These are phyloP conservation scores for Dendrostoma leiphaemia DNA, from an alignment of 2,329 filamentous ascomycete genomes.

Conservation along the genomic window DNA sequence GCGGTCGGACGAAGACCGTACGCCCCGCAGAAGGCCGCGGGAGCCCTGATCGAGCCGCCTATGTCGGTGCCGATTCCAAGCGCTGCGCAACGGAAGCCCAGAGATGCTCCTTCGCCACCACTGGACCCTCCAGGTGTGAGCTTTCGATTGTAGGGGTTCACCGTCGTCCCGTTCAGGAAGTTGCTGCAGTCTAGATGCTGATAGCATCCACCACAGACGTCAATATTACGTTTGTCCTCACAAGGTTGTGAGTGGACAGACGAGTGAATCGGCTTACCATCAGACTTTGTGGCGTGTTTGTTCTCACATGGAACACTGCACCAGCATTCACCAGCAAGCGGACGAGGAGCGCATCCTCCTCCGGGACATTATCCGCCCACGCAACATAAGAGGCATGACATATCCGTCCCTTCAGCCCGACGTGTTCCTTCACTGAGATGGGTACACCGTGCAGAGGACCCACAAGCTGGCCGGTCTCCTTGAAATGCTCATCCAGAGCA, in stretches of 20 bases:
- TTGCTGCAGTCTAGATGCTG: neutral
- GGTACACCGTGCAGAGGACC: neutral
- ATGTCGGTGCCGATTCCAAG: constrained; percentile 41
- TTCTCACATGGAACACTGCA: neutral
- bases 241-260: neutral
- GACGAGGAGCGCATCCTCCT: neutral
- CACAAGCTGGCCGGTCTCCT: neutral
- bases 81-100: neutral
- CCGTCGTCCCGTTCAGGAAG: neutral
- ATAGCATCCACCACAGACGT: no score
- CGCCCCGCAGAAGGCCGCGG: constrained; percentile 41
- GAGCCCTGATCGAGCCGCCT: constrained; percentile 42
- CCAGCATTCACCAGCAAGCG: neutral
- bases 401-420: neutral
- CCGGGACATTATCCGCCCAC: neutral
- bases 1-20: constrained; percentile 42
- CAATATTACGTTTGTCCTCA: neutral
- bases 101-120: neutral
- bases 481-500: neutral
- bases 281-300: neutral
- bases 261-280: neutral
- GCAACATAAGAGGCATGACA: neutral
- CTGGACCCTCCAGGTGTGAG: neutral
- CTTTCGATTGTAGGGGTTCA: neutral
- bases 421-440: neutral